phyloP scores from a whole-genome alignment of 2,329 filamentous ascomycete genomes.

The Aspergillus neoniger region DNA sequence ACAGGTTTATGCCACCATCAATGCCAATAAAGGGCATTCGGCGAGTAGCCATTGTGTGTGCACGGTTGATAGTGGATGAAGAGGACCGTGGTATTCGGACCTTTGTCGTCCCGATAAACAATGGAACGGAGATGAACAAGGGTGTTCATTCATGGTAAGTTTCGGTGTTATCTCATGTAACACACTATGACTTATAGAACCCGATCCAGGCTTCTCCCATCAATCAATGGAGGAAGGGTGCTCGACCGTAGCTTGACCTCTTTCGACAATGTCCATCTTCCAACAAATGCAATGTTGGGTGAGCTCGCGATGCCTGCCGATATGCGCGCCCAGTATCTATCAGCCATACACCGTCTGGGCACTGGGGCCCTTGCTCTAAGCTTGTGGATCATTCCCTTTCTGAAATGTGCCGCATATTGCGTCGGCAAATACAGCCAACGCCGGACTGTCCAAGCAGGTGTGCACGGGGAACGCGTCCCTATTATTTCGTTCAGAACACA shows the following conservation, averaged over 20 bases:
- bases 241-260: constrained; percentile 24
- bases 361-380: not conserved
- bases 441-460: constrained; percentile 3
- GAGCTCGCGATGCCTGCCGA: constrained; percentile 9
- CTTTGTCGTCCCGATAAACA: constrained; percentile 19
- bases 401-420: not conserved
- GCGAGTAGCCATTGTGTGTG: constrained; percentile 19
- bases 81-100: constrained; percentile 21
- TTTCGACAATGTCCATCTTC: constrained; percentile 20
- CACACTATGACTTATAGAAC: too few species aligned
- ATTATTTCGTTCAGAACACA: constrained; percentile 30
- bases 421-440: not conserved
- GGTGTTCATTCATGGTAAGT: not conserved
- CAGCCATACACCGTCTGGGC: not conserved
- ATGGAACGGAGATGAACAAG: constrained; percentile 18
- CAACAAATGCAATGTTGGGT: constrained; percentile 16
- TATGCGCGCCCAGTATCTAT: not conserved
- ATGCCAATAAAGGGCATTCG: constrained; percentile 15
- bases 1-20: constrained; percentile 23
- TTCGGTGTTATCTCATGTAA: too few species aligned
- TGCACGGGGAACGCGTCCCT: constrained; percentile 9
- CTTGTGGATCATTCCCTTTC: not conserved
- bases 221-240: constrained; percentile 6
- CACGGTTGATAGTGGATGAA: constrained; percentile 18
- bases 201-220: constrained; percentile 10